A percentile compares a stretch with the other conserved stretches of the same genome.
These are phyloP conservation scores for Infundibulicybe gibba DNA, from an alignment of 768 basidiomycete species.

Conservation along the genomic window DNA sequence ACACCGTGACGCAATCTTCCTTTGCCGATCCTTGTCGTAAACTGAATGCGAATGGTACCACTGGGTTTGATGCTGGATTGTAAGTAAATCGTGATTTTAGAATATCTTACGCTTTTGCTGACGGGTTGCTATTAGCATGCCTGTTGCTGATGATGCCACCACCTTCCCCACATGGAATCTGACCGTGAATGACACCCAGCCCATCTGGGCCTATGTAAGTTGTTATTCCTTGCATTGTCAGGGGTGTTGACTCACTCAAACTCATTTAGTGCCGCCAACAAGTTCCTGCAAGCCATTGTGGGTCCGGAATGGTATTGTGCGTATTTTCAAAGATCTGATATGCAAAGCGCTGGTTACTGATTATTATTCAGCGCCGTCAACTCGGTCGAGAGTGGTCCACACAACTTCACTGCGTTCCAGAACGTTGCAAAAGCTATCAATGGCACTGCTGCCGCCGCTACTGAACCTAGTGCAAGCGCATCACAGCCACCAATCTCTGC, in stretches of 20 bases:
- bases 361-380: slow-evolving; percentile 44
- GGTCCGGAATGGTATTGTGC: slow-evolving; percentile 53
- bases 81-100: slow-evolving; percentile 20
- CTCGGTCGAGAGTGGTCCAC: slow-evolving; percentile 42
- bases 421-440: slow-evolving; percentile 50
- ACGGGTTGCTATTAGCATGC: slow-evolving; percentile 17
- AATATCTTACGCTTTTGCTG: background rate
- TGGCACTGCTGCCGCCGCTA: slow-evolving; percentile 39
- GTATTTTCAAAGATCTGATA: slow-evolving; percentile 8
- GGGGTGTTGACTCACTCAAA: slow-evolving; percentile 3
- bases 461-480: slow-evolving; percentile 16
- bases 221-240: background rate
- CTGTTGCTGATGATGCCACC: slow-evolving; percentile 39
- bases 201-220: slow-evolving; percentile 55
- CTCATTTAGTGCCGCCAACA: slow-evolving; percentile 35
- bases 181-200: slow-evolving; percentile 55
- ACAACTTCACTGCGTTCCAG: slow-evolving; percentile 57
- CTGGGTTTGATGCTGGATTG: slow-evolving; percentile 60
- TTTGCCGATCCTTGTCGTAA: slow-evolving; percentile 58
- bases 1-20: slow-evolving; percentile 60
- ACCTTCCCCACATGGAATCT: slow-evolving; percentile 52
- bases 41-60: slow-evolving; percentile 31
- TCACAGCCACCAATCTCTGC: too few species aligned
- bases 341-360: background rate
- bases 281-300: slow-evolving; percentile 38